These are phyloP conservation scores for Hypomyces rosellus DNA, from an alignment of 2,329 filamentous ascomycete species.

Conservation along the genomic window DNA sequence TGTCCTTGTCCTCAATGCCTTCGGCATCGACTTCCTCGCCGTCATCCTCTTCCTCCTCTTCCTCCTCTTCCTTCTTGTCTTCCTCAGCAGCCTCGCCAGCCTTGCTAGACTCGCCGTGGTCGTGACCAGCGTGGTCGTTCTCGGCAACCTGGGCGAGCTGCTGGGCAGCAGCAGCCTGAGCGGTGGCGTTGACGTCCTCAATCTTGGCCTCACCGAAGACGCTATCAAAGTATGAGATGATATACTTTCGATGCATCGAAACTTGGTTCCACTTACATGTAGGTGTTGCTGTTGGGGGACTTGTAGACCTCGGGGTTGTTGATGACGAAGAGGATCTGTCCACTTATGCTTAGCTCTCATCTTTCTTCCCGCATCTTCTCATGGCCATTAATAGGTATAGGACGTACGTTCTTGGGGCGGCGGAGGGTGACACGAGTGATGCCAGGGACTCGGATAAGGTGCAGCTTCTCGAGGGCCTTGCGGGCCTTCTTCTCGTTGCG, in stretches of 20 bases:
- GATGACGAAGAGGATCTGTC: constrained; percentile 96
- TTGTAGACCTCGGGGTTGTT: constrained; percentile 99
- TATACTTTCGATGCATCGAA: neutral
- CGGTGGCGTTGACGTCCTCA: constrained; percentile 97
- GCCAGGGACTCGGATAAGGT: constrained; percentile 90
- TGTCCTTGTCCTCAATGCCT: constrained; percentile 97
- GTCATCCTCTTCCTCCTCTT: constrained; percentile 81
- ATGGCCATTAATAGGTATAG: neutral
- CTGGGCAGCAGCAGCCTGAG: constrained; percentile 80
- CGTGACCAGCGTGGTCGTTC: constrained; percentile 61
- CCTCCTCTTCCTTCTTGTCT: constrained; percentile 71
- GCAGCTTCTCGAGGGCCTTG: constrained; percentile 98
- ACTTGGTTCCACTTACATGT: constrained; percentile 67
- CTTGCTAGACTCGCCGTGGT: constrained; percentile 63
- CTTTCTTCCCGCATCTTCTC: constrained; percentile 11
- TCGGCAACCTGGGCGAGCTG: constrained; percentile 75
- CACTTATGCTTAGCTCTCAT: constrained; percentile 16
- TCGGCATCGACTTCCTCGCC: constrained; percentile 92
- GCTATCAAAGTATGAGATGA: constrained; percentile 41
- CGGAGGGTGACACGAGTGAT: constrained; percentile 98
- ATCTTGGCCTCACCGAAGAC: constrained; percentile 99
- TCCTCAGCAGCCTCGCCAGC: constrained; percentile 56
- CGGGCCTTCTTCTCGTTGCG: constrained; percentile 99
- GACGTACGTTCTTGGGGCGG: constrained; percentile 96
- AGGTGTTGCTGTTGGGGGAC: constrained; percentile 98